A percentile compares a stretch with the other conserved stretches of the same genome.
Conservation (phyloP, 441 rosid genomes). For the Monsonia emarginata region DNA sequence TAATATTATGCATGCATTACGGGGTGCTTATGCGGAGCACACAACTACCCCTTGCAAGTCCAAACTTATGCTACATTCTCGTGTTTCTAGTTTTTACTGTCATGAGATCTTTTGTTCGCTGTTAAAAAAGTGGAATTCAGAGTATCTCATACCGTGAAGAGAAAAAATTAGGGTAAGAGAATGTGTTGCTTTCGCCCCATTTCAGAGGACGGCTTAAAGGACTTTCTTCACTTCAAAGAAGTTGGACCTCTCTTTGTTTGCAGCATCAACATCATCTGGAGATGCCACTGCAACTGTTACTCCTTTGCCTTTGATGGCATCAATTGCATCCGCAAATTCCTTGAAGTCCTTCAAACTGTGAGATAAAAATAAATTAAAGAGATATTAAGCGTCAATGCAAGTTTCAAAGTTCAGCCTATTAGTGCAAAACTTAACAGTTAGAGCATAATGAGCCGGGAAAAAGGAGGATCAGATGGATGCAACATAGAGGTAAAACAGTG, state of each 20-base stretch:
- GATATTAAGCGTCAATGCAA: background rate
- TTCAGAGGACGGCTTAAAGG: conserved; percentile 29
- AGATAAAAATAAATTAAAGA: background rate
- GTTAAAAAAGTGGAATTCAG: background rate
- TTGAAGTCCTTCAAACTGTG: conserved; percentile 74
- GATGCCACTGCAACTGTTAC: conserved; percentile 73
- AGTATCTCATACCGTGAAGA: background rate
- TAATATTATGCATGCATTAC: no score
- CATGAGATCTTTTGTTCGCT: background rate
- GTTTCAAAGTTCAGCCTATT: background rate
- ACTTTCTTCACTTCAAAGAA: conserved; percentile 63
- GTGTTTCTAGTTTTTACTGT: no score
- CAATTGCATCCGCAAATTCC: conserved; percentile 62
- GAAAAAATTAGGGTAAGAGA: background rate
- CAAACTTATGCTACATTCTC: no score
- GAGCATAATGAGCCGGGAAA: background rate
- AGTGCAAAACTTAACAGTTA: background rate
- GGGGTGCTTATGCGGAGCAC: no score
- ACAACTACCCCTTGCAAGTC: no score
- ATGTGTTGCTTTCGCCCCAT: background rate
- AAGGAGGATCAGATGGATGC: no score
- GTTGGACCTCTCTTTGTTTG: conserved; percentile 45
- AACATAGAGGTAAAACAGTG: background rate
- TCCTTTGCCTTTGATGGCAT: conserved; percentile 50
- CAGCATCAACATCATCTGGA: conserved; percentile 58